Base-by-base conservation (phyloP, 225 moss, liverwort and hornwort genomes). In the Takakia lepidozioides region DNA sequence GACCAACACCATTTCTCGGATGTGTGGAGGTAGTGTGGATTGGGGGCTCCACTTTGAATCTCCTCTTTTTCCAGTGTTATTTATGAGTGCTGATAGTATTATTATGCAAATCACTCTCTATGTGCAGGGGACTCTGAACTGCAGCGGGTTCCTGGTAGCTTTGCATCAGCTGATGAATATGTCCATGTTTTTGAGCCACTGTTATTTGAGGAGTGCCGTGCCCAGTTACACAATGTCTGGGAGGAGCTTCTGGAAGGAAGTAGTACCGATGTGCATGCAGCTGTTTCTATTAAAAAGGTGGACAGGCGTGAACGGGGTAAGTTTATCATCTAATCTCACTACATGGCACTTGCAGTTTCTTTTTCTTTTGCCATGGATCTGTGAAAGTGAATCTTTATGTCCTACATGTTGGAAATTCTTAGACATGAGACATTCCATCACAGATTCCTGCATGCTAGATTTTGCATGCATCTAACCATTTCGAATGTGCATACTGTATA, bases 121-220 rank as follows among this genome's bases (percentile, higher is more conserved):
- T 58, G 32, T 65, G 65, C 56, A 90, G 95, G 87, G 58, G 71
- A 74, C 28, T 51, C 78, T 19, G 98, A 87, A 37, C 63, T 99
- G 59, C 82, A 99, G 58, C 72, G 80, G 68, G 98, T 99, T 7
- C 98, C 98, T 24, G 87, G 81, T 41, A 85, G 71, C 46, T 99
- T 99, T 52, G 59, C 75, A 5, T 91, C 87, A 29, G 85, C 85
- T 49, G 91, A 99, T 52, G 98, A 91, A 27, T 99, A 99, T 60
- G 81, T 81, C 18, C 65, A 66, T 47, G 98, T 99, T 15, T 80
- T 99, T 47, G 98, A 99, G 52, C 98, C 98, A 21, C 64, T 99
- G 27, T 72, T 99, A 18, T 99, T 99, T 62, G 98, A 99, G 54
- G 98, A 99, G 60, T 91, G 91, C 46, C 91, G 98, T 38, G 98